Evolutionary conservation across 1,284 basidiomycete species (phyloP), one percentile per base, ranked within the genome.

Genomic region (Wallemia mellicola): DNA sequence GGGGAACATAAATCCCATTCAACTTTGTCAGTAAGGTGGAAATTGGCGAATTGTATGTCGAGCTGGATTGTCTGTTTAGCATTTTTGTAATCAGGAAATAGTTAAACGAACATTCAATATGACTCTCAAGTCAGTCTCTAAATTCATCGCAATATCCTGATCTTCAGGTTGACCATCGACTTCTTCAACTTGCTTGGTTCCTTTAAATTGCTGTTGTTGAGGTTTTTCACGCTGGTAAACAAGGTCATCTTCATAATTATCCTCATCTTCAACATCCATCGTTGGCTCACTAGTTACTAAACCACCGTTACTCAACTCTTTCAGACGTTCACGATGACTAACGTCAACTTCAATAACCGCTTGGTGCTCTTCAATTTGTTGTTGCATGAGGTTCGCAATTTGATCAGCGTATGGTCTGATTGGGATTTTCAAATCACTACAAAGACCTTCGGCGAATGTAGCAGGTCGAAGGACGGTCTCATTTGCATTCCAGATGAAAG

Each of bases 1-100:
- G 83, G 77, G 0, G 91, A 95, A 28, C 87, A 79, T 5, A 98
- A 76, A 70, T 98, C 92, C 94, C 94, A 98, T 71, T 98, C 94
- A 65, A 98, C 86, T 64, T 91, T 85, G 71, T 98, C 92, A 61
- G 83, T 76, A 0, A 98, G 76, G 69, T 92, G 86, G 68, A 88
- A 77, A 22, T 82, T 85, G 57, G 82, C 83, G 67, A 98, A 85
- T 70, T 96, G 92, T n/a, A 98, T 86, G 71, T 98, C 91, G 68
- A 98, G 86, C 86, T 94, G 70, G 22, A 33, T n/a, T n/a, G 55
- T 38, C 55, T 38, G 22, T 61, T 59, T 57, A 24, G 26, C 59
- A 61, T 61, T 64, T 60, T 61, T 60, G 60, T 61, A 61, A 54
- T 15, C 33, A 3, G 14, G 24, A 28, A 30, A 19, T 54, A 24